A percentile compares a stretch with the other conserved stretches of the same genome.
Evolutionary conservation across 495 filamentous ascomycete species (phyloP).

Genomic region (Platismatia glauca): DNA sequence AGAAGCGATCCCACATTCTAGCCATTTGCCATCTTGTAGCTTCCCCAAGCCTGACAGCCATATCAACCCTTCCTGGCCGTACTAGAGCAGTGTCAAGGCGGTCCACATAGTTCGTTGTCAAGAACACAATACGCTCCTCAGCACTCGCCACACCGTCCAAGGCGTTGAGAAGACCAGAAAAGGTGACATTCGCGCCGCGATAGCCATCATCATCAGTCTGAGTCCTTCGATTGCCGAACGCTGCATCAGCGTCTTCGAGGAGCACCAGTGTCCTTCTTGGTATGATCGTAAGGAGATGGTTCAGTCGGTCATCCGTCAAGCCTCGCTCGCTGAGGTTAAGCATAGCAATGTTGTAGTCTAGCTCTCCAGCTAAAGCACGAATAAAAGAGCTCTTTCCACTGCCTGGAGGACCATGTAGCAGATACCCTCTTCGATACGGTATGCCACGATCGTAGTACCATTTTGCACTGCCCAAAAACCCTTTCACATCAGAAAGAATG

Average conservation of each 20-base stretch:
- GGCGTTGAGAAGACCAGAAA: conserved; percentile 88
- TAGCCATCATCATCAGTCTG: conserved; percentile 79
- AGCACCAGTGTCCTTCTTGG: conserved; percentile 78
- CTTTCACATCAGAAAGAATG: conserved; percentile 75
- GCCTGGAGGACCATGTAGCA: conserved; percentile 88
- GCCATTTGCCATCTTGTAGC: conserved; percentile 76
- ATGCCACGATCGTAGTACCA: conserved; percentile 97
- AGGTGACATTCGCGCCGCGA: conserved; percentile 82
- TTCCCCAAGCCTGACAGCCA: conserved; percentile 83
- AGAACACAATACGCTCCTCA: conserved; percentile 84
- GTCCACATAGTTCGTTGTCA: conserved; percentile 92
- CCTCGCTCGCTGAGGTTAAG: conserved; percentile 89
- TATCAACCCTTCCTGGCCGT: conserved; percentile 84
- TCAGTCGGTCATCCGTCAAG: conserved; percentile 85
- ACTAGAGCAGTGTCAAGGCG: conserved; percentile 82
- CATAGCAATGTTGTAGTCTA: conserved; percentile 92
- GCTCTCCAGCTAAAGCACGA: conserved; percentile 80
- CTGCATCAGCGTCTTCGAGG: conserved; percentile 91
- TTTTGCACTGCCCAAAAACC: conserved; percentile 65
- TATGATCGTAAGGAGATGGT: conserved; percentile 78
- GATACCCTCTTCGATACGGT: conserved; percentile 86
- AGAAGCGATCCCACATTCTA: conserved; percentile 91
- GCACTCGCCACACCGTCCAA: conserved; percentile 92
- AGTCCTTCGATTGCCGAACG: conserved; percentile 66
- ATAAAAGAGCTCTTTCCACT: conserved; percentile 96